Evolutionary conservation across 495 filamentous ascomycete species (phyloP), one percentile per base, ranked within the genome.

Genomic region (Talaromyces liani): DNA sequence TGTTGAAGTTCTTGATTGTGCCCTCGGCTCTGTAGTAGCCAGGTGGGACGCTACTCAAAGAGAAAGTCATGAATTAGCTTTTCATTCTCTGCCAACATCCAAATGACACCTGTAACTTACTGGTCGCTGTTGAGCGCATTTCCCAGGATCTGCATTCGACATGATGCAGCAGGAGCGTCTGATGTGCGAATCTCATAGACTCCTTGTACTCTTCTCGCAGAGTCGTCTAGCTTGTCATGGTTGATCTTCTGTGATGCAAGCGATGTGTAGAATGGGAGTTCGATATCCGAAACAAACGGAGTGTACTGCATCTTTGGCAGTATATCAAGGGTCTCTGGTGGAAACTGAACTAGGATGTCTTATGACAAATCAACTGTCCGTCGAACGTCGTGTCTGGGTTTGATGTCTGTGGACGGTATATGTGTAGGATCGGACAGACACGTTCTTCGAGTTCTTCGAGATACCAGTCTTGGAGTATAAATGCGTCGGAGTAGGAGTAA

Each of bases 1-100:
- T 98, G 69, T 98, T 98, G 65, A 93, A 85, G 77, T 98, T 98
- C 73, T 89, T 93, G 66, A 98, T 94, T 69, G 89, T 90, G 29
- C 94, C 94, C 69, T 98, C 93, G 10, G 91, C 94, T 27, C 93
- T 87, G 68, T 86, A 89, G 68, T 85, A 83, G 65, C 85, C 87
- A 31, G 82, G 75, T 14, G 91, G 87, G 31, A 87, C 86, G 57
- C 93, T 98, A 62, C 31, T 33, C 8, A 3, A 47, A 25, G 10
- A 4, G 3, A 55, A 2, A 14, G 1, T 20, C 16, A 5, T 39
- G 18, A 3, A 1, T 39, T 22, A 39, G 56, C 27, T 6, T 18
- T 39, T 12, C 1, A 56, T 59, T 22, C 31, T 39, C 57, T 49
- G 12, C 1, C 20, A 31, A 36, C 24, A 24, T 27, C 25, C 33